phyloP scores from a whole-genome alignment of 2,329 filamentous ascomycete genomes.

The Neopestalotiopsis rosae region DNA sequence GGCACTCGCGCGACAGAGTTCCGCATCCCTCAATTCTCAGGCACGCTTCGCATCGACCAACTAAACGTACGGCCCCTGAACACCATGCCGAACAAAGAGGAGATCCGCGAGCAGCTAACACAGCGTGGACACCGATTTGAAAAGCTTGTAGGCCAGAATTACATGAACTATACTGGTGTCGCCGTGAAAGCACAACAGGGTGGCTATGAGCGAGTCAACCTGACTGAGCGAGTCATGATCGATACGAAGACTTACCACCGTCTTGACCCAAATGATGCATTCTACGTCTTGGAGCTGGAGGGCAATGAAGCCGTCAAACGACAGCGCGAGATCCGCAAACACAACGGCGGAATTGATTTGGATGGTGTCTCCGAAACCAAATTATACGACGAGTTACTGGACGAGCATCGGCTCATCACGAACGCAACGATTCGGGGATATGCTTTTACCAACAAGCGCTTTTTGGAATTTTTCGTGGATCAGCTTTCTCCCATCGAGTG shows the following conservation, averaged over 20 bases:
- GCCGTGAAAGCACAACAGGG: conserved; percentile 25
- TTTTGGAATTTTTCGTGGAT: conserved; percentile 34
- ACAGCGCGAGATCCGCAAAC: conserved; percentile 21
- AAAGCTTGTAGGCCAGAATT: conserved; percentile 37
- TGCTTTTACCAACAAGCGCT: conserved; percentile 36
- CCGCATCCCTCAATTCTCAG: conserved; percentile 33
- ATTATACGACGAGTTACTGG: conserved; percentile 29
- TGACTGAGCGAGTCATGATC: conserved; percentile 41
- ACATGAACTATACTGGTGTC: conserved; percentile 39
- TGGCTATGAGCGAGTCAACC: conserved; percentile 29
- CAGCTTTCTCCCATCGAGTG: conserved; percentile 23
- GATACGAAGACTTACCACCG: conserved; percentile 40
- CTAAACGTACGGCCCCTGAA: conserved; percentile 36
- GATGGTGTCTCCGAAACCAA: conserved; percentile 29
- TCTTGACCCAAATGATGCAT: conserved; percentile 32
- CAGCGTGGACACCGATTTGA: conserved; percentile 40
- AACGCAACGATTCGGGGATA: conserved; percentile 36
- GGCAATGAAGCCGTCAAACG: conserved; percentile 23
- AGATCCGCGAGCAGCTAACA: conserved; percentile 28
- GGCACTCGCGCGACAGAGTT: conserved; percentile 32
- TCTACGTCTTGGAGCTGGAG: conserved; percentile 27
- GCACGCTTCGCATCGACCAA: conserved; percentile 30
- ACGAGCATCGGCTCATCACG: conserved; percentile 33
- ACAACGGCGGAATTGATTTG: conserved; percentile 21
- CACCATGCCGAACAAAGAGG: conserved; percentile 30